Evolutionary conservation across 306 rosid genomes (phyloP), one percentile per base, ranked within the genome.

Genomic region (Rosa multiflora): DNA sequence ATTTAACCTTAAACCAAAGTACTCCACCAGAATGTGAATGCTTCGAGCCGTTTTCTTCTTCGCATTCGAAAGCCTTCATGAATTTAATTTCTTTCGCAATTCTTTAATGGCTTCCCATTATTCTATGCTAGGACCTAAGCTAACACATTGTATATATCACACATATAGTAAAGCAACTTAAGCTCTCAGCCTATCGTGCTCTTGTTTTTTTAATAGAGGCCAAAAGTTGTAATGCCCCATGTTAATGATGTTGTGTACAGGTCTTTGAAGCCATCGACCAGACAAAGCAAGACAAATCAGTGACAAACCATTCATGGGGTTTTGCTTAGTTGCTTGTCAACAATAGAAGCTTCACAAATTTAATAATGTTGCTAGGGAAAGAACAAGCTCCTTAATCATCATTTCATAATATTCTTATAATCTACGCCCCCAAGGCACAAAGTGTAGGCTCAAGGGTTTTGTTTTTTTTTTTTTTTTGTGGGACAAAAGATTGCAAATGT

Each of bases 251-350:
- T 37, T 67, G 71, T 66, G 23, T 66, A 15, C 1, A 37, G 80
- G 83, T 82, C 81, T 67, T 72, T 80, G 78, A 85, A 82, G 46
- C 73, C 81, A 70, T 64, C 71, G 67, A 67, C 70, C 7, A 6
- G 67, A 74, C 77, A 55, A 73, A 11, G 49, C 46, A 5, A 8
- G 37, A 32, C 37, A 32, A 32, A 32, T 32, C 4, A 67, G 71
- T 67, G 46, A 81, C 83, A 75, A 76, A 83, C 79, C 85, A 85
- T 81, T 84, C 88, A 76, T 85, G 92, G 80, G 26, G 85, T 80
- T 23, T 61, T 70, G 40, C 40, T 72, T 78, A 14, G 39, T 64
- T 64, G 83, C 75, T 86, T 70, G 85, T 88, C 97, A 82, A 85
- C 88, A 82, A 87, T 72, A 81, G 77, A 82, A 81, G 84, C 79